phyloP scores from a whole-genome alignment of 495 filamentous ascomycete genomes.

The Oidiodendron maius region DNA sequence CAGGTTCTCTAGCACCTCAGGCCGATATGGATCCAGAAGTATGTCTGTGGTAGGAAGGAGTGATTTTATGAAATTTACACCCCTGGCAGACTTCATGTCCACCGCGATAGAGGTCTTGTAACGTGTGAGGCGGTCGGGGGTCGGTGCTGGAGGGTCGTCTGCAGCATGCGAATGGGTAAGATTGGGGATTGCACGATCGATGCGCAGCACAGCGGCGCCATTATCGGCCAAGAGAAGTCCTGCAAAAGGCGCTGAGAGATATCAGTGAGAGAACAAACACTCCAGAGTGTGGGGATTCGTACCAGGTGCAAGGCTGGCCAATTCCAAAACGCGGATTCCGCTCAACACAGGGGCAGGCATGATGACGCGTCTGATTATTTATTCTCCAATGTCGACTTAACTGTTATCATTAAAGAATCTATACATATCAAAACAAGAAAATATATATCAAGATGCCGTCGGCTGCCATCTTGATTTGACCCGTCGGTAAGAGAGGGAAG shows the following conservation, averaged over 20 bases:
- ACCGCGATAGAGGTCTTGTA: slow-evolving; percentile 73
- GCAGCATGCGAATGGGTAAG: too few species aligned
- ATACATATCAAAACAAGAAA: too few species aligned
- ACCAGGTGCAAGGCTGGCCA: slow-evolving; percentile 88
- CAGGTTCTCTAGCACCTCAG: slow-evolving; percentile 80
- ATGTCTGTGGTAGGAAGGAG: slow-evolving; percentile 63
- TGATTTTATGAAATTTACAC: slow-evolving; percentile 56
- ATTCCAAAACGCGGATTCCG: slow-evolving; percentile 78
- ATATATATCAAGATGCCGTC: too few species aligned
- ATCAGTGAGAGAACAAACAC: not conserved
- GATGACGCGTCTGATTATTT: too few species aligned
- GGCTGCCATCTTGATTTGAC: too few species aligned
- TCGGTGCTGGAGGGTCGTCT: slow-evolving; percentile 35
- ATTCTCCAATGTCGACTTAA: too few species aligned
- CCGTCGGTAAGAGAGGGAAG: too few species aligned
- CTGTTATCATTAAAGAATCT: too few species aligned
- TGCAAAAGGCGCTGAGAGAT: slow-evolving; percentile 69
- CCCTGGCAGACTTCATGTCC: slow-evolving; percentile 63
- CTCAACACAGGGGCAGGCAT: slow-evolving; percentile 51
- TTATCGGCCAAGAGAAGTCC: slow-evolving; percentile 85
- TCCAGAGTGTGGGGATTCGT: slow-evolving; percentile 13
- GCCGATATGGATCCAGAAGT: slow-evolving; percentile 89
- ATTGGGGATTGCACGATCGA: slow-evolving; percentile 58
- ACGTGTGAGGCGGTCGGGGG: slow-evolving; percentile 65
- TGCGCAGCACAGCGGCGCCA: slow-evolving; percentile 79